A percentile compares a stretch with the other conserved stretches of the same genome.
Conservation (phyloP, 441 rosid species). For the Viola pubescens region DNA sequence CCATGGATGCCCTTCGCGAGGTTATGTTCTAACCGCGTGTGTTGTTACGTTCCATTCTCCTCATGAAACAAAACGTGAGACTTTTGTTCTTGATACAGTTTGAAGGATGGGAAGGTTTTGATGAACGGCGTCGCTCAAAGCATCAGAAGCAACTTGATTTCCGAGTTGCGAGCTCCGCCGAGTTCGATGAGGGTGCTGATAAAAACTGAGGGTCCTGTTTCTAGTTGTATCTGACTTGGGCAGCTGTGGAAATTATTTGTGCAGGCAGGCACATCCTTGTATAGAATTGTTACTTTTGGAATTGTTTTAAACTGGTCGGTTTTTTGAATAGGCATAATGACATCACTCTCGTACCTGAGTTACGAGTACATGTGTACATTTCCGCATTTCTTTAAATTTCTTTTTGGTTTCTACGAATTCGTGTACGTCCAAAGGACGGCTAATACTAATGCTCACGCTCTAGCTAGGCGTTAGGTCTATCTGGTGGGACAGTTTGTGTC, state of each 20-base stretch:
- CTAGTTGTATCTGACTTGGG: not conserved
- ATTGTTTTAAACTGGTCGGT: not conserved
- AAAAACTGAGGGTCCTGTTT: slow-evolving; percentile 33
- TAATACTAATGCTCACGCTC: too few species aligned
- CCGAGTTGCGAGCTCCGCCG: slow-evolving; percentile 50
- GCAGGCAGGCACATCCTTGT: not conserved
- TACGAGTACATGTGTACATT: too few species aligned
- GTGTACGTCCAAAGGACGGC: too few species aligned
- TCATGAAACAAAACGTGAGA: too few species aligned
- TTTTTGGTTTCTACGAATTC: too few species aligned
- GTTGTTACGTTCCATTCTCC: not conserved
- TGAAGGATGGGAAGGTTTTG: slow-evolving; percentile 75
- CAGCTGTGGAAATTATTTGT: not conserved
- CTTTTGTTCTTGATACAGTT: slow-evolving; percentile 22
- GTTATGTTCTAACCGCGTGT: slow-evolving; percentile 21
- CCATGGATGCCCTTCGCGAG: slow-evolving; percentile 66
- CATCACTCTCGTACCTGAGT: too few species aligned
- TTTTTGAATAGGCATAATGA: not conserved
- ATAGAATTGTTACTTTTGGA: not conserved
- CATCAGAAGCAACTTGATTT: slow-evolving; percentile 88
- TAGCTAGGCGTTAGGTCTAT: too few species aligned
- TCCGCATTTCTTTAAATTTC: too few species aligned
- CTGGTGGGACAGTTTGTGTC: too few species aligned
- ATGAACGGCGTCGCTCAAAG: slow-evolving; percentile 57
- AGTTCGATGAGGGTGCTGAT: slow-evolving; percentile 90